Conservation (phyloP, 2,329 filamentous ascomycete species). For the Curvularia sp. region DNA sequence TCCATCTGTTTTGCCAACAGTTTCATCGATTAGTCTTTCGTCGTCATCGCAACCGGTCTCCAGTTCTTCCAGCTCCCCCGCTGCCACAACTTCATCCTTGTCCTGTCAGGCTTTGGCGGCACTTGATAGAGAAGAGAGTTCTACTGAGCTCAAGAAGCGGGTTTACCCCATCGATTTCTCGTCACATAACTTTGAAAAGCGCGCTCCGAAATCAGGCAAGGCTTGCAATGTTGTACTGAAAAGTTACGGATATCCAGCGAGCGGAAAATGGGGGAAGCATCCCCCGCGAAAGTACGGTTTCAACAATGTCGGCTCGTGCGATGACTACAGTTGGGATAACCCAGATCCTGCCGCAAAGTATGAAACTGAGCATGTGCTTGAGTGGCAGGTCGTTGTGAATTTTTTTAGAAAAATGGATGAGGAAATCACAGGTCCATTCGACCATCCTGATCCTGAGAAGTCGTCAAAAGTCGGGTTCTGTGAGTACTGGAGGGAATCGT, state of each 20-base stretch:
- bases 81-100: not conserved
- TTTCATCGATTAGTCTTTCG: not conserved
- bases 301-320: not conserved
- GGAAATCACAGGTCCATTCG: not conserved
- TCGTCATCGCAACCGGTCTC: not conserved
- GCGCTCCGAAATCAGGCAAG: not conserved
- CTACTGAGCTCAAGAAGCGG: not conserved
- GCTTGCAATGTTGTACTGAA: not conserved
- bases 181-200: not conserved
- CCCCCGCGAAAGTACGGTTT: not conserved
- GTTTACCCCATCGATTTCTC: not conserved
- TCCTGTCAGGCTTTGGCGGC: not conserved
- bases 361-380: not conserved
- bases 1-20: not conserved
- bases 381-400: not conserved
- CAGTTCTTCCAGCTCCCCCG: not conserved
- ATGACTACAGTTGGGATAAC: not conserved
- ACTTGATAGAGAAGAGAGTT: not conserved
- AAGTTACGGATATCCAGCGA: not conserved
- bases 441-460: not conserved
- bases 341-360: not conserved
- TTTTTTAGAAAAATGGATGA: not conserved
- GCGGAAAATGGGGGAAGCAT: not conserved
- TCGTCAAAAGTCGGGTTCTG: not conserved
- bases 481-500: not conserved